phyloP scores from a whole-genome alignment of 192 early-diverging fungal species.

The Cladochytrium replicatum region DNA sequence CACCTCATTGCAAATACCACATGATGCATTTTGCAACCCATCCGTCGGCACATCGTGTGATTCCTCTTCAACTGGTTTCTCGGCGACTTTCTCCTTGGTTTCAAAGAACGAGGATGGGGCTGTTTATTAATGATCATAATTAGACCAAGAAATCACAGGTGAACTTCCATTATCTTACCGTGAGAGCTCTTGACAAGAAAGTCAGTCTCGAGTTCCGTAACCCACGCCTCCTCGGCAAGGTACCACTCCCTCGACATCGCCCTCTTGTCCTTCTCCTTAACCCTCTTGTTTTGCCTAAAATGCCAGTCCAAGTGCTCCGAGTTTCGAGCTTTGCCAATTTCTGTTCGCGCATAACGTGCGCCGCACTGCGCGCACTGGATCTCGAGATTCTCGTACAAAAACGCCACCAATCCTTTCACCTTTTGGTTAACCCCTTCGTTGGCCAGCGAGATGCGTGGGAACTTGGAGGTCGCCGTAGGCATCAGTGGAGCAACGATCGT shows the following conservation, averaged over 20 bases:
- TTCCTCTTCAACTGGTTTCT: conserved; percentile 12
- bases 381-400: conserved; percentile 64
- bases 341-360: conserved; percentile 58
- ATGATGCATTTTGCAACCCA: conserved; percentile 19
- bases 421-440: not conserved
- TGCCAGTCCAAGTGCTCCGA: conserved; percentile 89
- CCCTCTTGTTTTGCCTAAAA: conserved; percentile 84
- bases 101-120: conserved; percentile 29
- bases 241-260: conserved; percentile 86
- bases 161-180: not conserved
- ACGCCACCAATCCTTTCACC: conserved; percentile 23
- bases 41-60: conserved; percentile 22
- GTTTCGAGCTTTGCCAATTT: conserved; percentile 62
- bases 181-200: not conserved
- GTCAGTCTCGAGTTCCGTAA: conserved; percentile 29
- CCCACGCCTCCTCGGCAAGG: conserved; percentile 50
- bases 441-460: not conserved
- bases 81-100: not conserved
- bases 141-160: not conserved
- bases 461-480: not conserved
- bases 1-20: conserved; percentile 38
- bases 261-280: conserved; percentile 73
- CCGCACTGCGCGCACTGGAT: conserved; percentile 92
- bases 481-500: no score
- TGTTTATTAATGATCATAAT: not conserved